phyloP scores from a whole-genome alignment of 1,139 yeast species.

The Candida gigantensis region DNA sequence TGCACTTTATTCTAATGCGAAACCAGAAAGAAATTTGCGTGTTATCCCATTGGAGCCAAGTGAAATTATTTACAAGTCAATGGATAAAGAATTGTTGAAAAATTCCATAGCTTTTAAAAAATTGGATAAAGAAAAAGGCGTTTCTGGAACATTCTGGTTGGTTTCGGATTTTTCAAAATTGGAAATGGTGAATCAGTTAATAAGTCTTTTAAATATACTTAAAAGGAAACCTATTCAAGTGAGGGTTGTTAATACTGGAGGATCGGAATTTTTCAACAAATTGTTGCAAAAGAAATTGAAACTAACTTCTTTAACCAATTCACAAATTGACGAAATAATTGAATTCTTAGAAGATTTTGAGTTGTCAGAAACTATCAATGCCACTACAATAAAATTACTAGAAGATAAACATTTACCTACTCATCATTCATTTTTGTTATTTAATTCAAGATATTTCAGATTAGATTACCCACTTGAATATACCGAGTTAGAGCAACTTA shows the following conservation, averaged over 20 bases:
- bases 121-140: slow-evolving; percentile 15
- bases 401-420: slow-evolving; percentile 33
- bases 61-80: slow-evolving; percentile 33
- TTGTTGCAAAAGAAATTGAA: slow-evolving; percentile 11
- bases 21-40: slow-evolving; percentile 31
- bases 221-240: slow-evolving; percentile 34
- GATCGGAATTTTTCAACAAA: slow-evolving; percentile 9
- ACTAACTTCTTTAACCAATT: slow-evolving; percentile 15
- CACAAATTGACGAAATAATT: slow-evolving; percentile 20
- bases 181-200: slow-evolving; percentile 42
- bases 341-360: slow-evolving; percentile 7
- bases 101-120: slow-evolving; percentile 21
- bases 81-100: slow-evolving; percentile 31
- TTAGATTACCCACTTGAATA: slow-evolving; percentile 22
- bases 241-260: slow-evolving; percentile 31
- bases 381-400: slow-evolving; percentile 8
- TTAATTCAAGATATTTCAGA: slow-evolving; percentile 46
- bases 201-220: slow-evolving; percentile 33
- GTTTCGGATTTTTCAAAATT: slow-evolving; percentile 53
- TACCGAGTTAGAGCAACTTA: slow-evolving; percentile 28
- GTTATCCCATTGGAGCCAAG: slow-evolving; percentile 37
- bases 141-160: slow-evolving; percentile 49
- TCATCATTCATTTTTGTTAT: slow-evolving; percentile 35
- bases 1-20: slow-evolving; percentile 36
- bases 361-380: slow-evolving; percentile 1